Evolutionary conservation across 495 filamentous ascomycete genomes (phyloP).

Genomic region (Xylaria sp.): DNA sequence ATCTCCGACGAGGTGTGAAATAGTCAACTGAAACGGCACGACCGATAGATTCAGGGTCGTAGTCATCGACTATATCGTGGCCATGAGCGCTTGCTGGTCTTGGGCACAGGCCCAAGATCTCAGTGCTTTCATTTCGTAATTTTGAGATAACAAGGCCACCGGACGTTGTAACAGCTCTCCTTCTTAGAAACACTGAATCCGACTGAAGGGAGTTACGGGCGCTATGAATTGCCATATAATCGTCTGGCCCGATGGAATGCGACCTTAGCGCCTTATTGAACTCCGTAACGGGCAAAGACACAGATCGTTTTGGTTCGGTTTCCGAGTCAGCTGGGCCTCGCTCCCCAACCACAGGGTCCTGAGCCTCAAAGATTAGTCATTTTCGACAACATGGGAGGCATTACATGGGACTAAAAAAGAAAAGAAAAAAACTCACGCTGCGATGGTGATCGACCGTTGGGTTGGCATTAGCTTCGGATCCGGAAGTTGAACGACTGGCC

Average conservation of each 20-base stretch:
- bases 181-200: conserved; percentile 41
- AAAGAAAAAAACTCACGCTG: conserved; percentile 56
- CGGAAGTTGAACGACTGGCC: conserved; percentile 32
- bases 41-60: conserved; percentile 57
- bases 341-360: conserved; percentile 55
- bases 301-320: conserved; percentile 53
- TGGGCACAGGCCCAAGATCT: conserved; percentile 58
- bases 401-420: not conserved
- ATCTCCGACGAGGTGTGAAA: conserved; percentile 52
- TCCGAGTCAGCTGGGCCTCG: conserved; percentile 34
- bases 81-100: conserved; percentile 61
- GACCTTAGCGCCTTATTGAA: conserved; percentile 59
- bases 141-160: conserved; percentile 44
- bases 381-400: not conserved
- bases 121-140: conserved; percentile 39
- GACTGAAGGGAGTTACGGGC: conserved; percentile 55
- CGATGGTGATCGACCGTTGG: conserved; percentile 43
- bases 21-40: conserved; percentile 60
- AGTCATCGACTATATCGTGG: conserved; percentile 44
- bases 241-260: conserved; percentile 59
- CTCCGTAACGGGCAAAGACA: conserved; percentile 61
- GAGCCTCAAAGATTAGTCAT: conserved; percentile 29
- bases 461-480: conserved; percentile 31
- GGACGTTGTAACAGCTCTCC: conserved; percentile 46
- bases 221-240: conserved; percentile 53